Conservation (phyloP, 2,329 filamentous ascomycete species). For the Colletotrichum higginsianum region DNA sequence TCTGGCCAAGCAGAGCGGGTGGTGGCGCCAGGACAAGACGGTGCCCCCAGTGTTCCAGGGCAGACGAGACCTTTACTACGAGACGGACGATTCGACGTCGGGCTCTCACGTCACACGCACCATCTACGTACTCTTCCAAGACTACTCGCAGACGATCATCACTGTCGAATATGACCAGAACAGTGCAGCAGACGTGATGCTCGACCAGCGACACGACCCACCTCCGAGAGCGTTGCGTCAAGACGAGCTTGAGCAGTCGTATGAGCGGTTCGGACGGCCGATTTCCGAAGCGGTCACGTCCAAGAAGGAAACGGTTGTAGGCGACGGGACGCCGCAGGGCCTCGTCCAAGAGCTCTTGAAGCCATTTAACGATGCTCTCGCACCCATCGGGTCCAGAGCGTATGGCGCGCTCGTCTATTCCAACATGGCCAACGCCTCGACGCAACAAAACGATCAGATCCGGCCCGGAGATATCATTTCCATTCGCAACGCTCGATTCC, state of each 20-base stretch:
- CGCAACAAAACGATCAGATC: conserved; percentile 92
- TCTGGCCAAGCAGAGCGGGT: conserved; percentile 79
- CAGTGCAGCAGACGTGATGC: conserved; percentile 78
- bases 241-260: conserved; percentile 91
- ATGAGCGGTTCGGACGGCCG: conserved; percentile 83
- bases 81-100: conserved; percentile 84
- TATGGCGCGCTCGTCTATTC: conserved; percentile 95
- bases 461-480: conserved; percentile 92
- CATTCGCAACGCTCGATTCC: conserved; percentile 93
- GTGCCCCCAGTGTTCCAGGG: conserved; percentile 87
- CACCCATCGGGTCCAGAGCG: conserved; percentile 87
- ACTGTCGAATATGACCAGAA: conserved; percentile 84
- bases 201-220: conserved; percentile 90
- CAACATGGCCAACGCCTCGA: conserved; percentile 94
- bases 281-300: conserved; percentile 79
- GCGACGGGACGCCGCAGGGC: conserved; percentile 84
- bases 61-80: conserved; percentile 85
- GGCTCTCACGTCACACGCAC: conserved; percentile 82
- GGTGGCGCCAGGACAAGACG: conserved; percentile 88
- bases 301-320: conserved; percentile 85
- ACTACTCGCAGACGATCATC: conserved; percentile 96
- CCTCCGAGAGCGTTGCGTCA: conserved; percentile 88
- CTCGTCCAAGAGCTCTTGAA: conserved; percentile 86
- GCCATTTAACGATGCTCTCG: conserved; percentile 80
- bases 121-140: conserved; percentile 90